Evolutionary conservation across 306 rosid genomes (phyloP), one percentile per base, ranked within the genome.

Genomic region (Medicago ruthenica): DNA sequence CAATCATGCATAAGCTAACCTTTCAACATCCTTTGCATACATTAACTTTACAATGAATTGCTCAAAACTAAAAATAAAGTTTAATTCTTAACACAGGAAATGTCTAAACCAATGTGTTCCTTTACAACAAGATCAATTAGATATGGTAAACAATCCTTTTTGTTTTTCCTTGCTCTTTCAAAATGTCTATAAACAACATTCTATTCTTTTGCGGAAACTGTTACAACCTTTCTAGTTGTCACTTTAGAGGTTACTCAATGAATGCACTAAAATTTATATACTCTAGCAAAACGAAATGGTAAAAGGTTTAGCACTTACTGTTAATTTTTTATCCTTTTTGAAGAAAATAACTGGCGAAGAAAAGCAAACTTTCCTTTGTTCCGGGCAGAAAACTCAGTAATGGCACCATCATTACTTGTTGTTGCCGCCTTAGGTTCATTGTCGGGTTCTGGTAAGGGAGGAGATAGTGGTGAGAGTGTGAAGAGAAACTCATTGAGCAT

Each of bases 341-440:
- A 96, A 75, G 95, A 79, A 74, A 93, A 93, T 68, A 91, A 85
- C 24, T 91, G 97, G 64, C 97, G 88, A 17, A 91, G 81, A 76
- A 93, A 93, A 27, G 91, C 81, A 73, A 93, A 91, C 88, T 87
- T 91, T 76, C 98, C 97, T 83, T 86, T 82, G 50, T 87, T 73
- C 15, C 96, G 93, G 31, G 78, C 82, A 60, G 98, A 91, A 58
- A 84, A 85, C 78, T 87, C 96, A 8, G 83, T 74, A 66, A 89
- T 86, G 59, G 90, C 31, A 50, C 85, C 87, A 55, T 55, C 9
- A 6, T 86, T 88, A 65, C 97, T 91, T 17, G 83, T 89, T 48
- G 86, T 75, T 5, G 81, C 85, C 57, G 73, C 89, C 72, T 88
- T 88, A 20, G 79, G 76, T 54, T 86, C 88, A 15, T 78, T 80